Evolutionary conservation across 495 filamentous ascomycete species (phyloP), one percentile per base, ranked within the genome.

Genomic region (Penicillium desertorum): DNA sequence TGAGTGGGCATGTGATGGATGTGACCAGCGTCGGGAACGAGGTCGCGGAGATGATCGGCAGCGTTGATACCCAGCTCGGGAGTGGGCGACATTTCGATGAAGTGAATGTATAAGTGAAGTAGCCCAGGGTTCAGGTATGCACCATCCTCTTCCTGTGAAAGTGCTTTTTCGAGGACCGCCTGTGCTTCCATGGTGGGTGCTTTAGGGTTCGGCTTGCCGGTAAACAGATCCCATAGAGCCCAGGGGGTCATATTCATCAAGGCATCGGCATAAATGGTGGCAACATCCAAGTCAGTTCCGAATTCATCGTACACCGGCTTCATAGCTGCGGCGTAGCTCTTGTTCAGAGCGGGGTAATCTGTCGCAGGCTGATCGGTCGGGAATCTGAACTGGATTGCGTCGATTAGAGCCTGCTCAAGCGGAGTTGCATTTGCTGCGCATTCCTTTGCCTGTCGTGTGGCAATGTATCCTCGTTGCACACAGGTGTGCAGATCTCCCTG

Each of bases 1-100:
- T 89, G 86, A 0, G 80, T 78, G 1, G 86, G 85, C 86, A 89
- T 89, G 58, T 89, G 86, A 32, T 80, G 76, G 27, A 87, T 70
- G 57, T 89, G 86, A 8, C 84, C 84, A 3, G 80, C 73, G 45
- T 87, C 83, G 0, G 86, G 85, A 5, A 85, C 73, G 0, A 88
- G 76, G 9, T 75, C 74, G 2, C 84, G 79, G 4, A 88, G 76
- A 22, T 74, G 71, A 59, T 87, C 81, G 0, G 85, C 84, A 3
- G 73, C 74, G 4, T 67, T 65, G 9, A 88, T 67, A 0, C 81
- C 85, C 0, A 60, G 52, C 46, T 86, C 85, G 0, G 86, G 86
- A 12, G 69, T 74, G 0, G 64, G 59, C 2, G 84, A 88, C 85
- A 88, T 88, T 63, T 89, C 85, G 76, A 86, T 86, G 16, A 84